These are phyloP conservation scores for Ichthyophonus hoferi DNA, from an alignment of 208 protist species.

Conservation along the genomic window DNA sequence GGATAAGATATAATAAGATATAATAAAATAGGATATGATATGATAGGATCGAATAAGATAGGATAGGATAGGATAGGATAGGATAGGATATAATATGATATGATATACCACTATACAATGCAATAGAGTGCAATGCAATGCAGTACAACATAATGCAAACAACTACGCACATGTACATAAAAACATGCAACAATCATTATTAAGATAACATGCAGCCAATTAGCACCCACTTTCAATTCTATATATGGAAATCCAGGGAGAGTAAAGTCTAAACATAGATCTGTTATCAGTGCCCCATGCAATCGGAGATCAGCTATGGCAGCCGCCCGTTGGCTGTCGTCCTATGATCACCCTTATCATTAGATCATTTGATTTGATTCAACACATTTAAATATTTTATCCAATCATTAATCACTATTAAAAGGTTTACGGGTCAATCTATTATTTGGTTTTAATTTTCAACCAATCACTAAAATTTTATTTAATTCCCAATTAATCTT, in stretches of 20 bases:
- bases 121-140: too few relatives aligned
- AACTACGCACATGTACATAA: not conserved
- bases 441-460: too few relatives aligned
- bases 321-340: not conserved
- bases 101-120: not conserved
- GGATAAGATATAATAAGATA: too few relatives aligned
- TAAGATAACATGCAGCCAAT: not conserved
- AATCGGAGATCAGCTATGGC: not conserved
- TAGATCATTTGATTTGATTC: too few relatives aligned
- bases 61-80: not conserved
- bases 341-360: not conserved
- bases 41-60: not conserved
- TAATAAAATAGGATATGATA: too few relatives aligned
- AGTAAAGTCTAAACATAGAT: slow-evolving; percentile 38
- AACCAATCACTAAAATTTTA: too few relatives aligned
- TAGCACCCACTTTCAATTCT: slow-evolving; percentile 21
- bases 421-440: too few relatives aligned
- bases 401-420: too few relatives aligned
- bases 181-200: not conserved
- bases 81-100: not conserved
- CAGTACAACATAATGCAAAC: too few relatives aligned
- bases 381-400: too few relatives aligned
- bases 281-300: slow-evolving; percentile 21
- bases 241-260: slow-evolving; percentile 38
- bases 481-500: too few relatives aligned